Evolutionary conservation across 352 stramenopile genomes (phyloP).

Genomic region (Elongisporangium anandrum): DNA sequence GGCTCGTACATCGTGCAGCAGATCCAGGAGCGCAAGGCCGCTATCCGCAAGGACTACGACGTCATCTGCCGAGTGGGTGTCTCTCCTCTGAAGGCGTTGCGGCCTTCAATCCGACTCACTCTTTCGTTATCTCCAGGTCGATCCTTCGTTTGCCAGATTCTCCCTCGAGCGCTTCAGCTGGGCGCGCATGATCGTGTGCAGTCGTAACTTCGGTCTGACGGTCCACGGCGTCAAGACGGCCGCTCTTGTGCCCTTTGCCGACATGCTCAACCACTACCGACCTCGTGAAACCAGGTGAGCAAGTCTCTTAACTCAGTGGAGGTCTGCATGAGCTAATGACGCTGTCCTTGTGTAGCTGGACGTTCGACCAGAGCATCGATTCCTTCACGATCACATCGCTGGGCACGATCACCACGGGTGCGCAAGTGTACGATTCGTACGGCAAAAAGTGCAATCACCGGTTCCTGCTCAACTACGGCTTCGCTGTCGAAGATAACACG

Average conservation of each 20-base stretch:
- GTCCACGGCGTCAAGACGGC: conserved; percentile 97
- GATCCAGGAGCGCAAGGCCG: conserved; percentile 94
- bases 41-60: conserved; percentile 97
- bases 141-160: conserved; percentile 89
- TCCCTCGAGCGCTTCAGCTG: conserved; percentile 97
- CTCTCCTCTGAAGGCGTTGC: neutral
- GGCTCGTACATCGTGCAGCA: conserved; percentile 91
- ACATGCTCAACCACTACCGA: conserved; percentile 99
- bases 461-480: conserved; percentile 99
- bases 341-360: too few species aligned
- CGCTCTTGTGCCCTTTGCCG: conserved; percentile 97
- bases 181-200: conserved; percentile 98
- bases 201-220: conserved; percentile 97
- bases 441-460: conserved; percentile 99
- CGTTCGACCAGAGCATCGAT: conserved; percentile 79
- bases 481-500: conserved; percentile 98
- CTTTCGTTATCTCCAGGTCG: conserved; percentile 30
- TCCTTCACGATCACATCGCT: conserved; percentile 90
- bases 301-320: too few species aligned
- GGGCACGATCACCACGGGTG: conserved; percentile 61
- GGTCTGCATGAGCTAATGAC: too few species aligned
- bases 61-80: conserved; percentile 85
- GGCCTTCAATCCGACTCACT: neutral
- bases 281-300: conserved; percentile 98
- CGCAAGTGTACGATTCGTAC: conserved; percentile 99